phyloP scores from a whole-genome alignment of 257 asterid species.

The Forsythia viridissima region DNA sequence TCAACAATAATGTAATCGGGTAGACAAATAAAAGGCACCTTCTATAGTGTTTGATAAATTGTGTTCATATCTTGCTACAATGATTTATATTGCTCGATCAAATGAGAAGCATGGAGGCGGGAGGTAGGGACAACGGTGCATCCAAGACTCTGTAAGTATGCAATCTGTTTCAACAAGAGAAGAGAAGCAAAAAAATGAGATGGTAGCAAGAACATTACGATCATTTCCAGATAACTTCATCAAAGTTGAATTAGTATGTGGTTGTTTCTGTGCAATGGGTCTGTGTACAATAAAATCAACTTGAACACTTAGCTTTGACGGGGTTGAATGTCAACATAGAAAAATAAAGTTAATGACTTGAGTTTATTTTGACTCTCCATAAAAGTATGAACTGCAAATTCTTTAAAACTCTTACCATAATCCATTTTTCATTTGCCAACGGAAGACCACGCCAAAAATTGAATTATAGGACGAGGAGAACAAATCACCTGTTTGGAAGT shows the following conservation, averaged over 20 bases:
- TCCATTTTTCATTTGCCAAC: background rate
- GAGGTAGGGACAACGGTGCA: slow-evolving; percentile 80
- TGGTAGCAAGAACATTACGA: background rate
- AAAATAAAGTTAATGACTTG: background rate
- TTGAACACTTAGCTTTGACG: background rate
- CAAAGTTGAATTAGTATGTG: background rate
- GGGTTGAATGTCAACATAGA: background rate
- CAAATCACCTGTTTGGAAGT: slow-evolving; percentile 76
- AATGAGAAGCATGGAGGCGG: slow-evolving; percentile 91
- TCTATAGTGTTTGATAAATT: background rate
- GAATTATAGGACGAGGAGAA: background rate
- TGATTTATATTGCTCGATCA: slow-evolving; percentile 90
- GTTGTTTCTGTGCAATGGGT: background rate
- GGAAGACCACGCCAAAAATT: background rate
- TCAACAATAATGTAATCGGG: background rate
- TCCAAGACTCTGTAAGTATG: slow-evolving; percentile 81
- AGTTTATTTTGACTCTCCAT: background rate
- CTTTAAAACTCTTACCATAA: slow-evolving; percentile 5
- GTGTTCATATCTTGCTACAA: slow-evolving; percentile 31
- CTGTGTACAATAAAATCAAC: background rate
- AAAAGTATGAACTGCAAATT: background rate
- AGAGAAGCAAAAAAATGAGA: background rate
- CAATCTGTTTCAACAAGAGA: slow-evolving; percentile 45
- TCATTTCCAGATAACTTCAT: background rate
- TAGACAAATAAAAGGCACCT: background rate